phyloP scores from a whole-genome alignment of 1,284 basidiomycete species.

The Microbotryum silenes-acaulis region DNA sequence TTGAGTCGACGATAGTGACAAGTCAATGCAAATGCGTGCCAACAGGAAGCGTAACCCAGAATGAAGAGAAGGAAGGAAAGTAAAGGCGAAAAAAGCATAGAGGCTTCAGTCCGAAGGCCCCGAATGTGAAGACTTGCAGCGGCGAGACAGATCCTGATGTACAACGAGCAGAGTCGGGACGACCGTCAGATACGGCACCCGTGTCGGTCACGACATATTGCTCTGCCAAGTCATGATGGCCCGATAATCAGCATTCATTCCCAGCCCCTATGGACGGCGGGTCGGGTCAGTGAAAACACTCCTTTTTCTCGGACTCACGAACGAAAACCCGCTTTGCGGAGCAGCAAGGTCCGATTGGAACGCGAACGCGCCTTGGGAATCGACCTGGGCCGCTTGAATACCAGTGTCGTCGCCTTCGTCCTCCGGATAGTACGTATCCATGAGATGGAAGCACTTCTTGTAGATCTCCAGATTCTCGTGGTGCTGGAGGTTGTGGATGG shows the following conservation, averaged over 20 bases:
- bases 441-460: slow-evolving; percentile 99
- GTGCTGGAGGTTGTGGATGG: slow-evolving; percentile 97
- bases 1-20: no score
- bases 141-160: background rate
- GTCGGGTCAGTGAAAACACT: background rate
- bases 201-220: slow-evolving; percentile 13
- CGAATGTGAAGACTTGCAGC: background rate
- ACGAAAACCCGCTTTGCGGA: slow-evolving; percentile 91
- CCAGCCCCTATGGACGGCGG: background rate
- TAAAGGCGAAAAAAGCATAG: background rate
- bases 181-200: background rate
- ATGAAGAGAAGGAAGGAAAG: background rate
- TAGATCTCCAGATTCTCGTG: slow-evolving; percentile 99
- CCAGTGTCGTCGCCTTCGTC: slow-evolving; percentile 56
- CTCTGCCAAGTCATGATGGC: background rate
- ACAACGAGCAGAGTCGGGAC: background rate
- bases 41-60: no score
- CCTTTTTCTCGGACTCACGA: slow-evolving; percentile 44
- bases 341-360: slow-evolving; percentile 59
- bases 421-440: slow-evolving; percentile 73
- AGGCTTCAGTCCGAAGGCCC: background rate
- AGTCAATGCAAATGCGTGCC: no score
- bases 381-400: slow-evolving; percentile 70
- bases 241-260: background rate
- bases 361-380: slow-evolving; percentile 70